Evolutionary conservation across 192 early-diverging fungal species (phyloP).

Genomic region (Gonapodya sp.): DNA sequence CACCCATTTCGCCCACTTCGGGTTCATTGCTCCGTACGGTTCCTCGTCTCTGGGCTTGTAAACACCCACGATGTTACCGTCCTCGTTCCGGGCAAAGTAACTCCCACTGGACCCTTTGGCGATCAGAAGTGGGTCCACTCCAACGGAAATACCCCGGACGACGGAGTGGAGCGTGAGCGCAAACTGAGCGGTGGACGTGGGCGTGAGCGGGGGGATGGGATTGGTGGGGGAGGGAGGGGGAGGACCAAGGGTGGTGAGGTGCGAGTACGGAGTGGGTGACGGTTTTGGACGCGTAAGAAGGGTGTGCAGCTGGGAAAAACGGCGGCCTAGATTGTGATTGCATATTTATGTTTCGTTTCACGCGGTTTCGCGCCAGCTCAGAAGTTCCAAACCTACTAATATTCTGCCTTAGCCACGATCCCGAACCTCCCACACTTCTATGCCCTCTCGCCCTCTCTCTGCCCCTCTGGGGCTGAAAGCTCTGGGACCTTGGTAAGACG

Average conservation of each 20-base stretch:
- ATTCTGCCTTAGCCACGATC: too few relatives aligned
- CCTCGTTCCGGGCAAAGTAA: constrained; percentile 74
- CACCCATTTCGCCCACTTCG: constrained; percentile 89
- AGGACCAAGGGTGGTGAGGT: background rate
- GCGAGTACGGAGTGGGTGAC: background rate
- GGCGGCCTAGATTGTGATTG: too few relatives aligned
- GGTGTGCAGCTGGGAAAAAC: background rate
- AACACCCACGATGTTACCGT: constrained; percentile 70
- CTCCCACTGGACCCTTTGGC: constrained; percentile 77
- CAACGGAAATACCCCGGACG: background rate
- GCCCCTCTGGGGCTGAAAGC: too few relatives aligned
- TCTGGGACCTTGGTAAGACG: too few relatives aligned
- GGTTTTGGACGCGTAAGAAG: background rate
- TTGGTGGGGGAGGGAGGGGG: background rate
- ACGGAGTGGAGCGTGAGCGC: background rate
- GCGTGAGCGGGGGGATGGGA: background rate
- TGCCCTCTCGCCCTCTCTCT: too few relatives aligned
- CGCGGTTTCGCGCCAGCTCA: too few relatives aligned
- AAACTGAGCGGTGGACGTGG: constrained; percentile 9
- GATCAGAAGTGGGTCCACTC: constrained; percentile 27
- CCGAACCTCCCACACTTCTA: too few relatives aligned
- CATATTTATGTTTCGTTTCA: too few relatives aligned
- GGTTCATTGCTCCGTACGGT: constrained; percentile 47
- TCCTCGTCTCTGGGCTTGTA: constrained; percentile 75
- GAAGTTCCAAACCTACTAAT: too few relatives aligned